Percentiles rank a stretch among this genome's conserved stretches.
Evolutionary conservation across 2,329 filamentous ascomycete species (phyloP).

Genomic region (Stachybotrys chlorohalonatus): DNA sequence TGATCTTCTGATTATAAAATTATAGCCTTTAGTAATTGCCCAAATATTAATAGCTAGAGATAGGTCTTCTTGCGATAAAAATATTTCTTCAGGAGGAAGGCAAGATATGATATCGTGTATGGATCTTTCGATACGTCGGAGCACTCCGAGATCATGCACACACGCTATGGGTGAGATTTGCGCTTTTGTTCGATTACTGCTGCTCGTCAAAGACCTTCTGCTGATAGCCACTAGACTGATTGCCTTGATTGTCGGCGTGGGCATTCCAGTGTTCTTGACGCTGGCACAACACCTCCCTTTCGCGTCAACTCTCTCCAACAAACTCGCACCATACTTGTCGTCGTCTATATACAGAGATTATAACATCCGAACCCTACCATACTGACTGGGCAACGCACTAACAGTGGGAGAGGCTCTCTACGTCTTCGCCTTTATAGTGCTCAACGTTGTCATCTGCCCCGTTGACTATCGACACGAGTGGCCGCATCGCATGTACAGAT

Average conservation of each 20-base stretch:
- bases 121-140: neutral
- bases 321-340: neutral
- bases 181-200: no score
- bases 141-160: neutral
- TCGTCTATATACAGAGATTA: neutral
- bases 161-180: neutral
- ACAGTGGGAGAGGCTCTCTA: neutral
- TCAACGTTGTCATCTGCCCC: conserved; percentile 23
- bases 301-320: neutral
- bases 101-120: neutral
- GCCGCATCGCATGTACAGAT: neutral
- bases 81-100: neutral
- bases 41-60: no score
- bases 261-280: neutral
- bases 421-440: conserved; percentile 1
- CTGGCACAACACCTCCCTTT: neutral
- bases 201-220: no score
- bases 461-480: conserved; percentile 11
- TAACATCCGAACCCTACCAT: neutral
- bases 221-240: neutral
- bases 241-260: neutral
- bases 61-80: no score
- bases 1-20: no score
- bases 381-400: neutral
- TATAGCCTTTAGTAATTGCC: no score